Base-by-base conservation (phyloP, 2,329 filamentous ascomycete species). In the Truncatella angustata region DNA sequence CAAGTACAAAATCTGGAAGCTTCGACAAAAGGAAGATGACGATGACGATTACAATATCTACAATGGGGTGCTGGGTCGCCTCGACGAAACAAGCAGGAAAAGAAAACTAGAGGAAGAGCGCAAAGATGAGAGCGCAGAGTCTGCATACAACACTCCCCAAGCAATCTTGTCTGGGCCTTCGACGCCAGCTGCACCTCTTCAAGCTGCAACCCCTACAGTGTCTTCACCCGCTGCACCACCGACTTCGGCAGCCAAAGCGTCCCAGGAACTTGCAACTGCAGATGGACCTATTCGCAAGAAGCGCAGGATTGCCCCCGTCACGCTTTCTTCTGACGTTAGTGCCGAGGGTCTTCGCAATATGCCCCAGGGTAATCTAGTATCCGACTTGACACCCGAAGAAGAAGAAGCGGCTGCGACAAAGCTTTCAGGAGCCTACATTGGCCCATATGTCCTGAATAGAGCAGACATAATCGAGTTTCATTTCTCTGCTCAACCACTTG, bases 1-100 rank as follows among this genome's bases (percentile, higher is more conserved):
- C 1, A 72, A 70, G 32, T 88, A 82, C 55, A 69, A 59, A 16
- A 47, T 59, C 2, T 65, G 66, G 40, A 54, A 28, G 53, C 51
- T 34, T 57, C 57, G 5, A 46, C 58, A 10, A 51, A 57, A 18
- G 4, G 52, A 61, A 40, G 20, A 43, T 4, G 53, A 54, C 6
- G 49, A 56, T 35, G 40, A 44, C 14, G 51, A 58, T n/a, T n/a
- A n/a, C n/a, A n/a, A n/a, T n/a, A n/a, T n/a, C n/a, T n/a, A n/a
- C n/a, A n/a, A n/a, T n/a, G n/a, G n/a, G n/a, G n/a, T n/a, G n/a
- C n/a, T n/a, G n/a, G n/a, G n/a, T n/a, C 43, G 37, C 7, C 23
- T 34, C 23, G 32, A 40, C 11, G 18, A 52, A 20, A 24, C 42
- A n/a, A 28, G 20, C 5, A 52, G 49, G n/a, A 54, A 52, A 35